Conservation (phyloP, 2,329 filamentous ascomycete species). For the Lojkania enalia region DNA sequence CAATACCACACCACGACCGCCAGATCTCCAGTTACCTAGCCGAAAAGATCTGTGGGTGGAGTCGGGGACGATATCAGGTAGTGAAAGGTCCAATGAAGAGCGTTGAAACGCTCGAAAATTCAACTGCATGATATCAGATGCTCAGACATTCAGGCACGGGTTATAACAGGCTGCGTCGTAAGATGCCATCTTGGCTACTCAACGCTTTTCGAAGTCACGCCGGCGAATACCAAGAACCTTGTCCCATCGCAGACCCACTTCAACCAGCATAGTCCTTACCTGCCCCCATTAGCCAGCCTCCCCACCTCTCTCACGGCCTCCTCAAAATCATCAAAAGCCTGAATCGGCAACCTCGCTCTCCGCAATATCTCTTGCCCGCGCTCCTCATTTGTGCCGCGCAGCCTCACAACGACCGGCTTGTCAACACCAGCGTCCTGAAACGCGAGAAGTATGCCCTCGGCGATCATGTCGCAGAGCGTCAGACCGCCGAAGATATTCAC, state of each 20-base stretch:
- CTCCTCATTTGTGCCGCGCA: conserved; percentile 74
- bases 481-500: conserved; percentile 73
- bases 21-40: not conserved
- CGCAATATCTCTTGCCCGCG: conserved; percentile 70
- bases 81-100: too few relatives aligned
- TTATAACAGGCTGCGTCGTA: too few relatives aligned
- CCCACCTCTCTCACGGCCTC: conserved; percentile 57
- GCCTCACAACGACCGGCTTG: conserved; percentile 72
- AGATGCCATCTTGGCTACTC: too few relatives aligned
- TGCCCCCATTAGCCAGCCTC: conserved; percentile 26
- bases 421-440: conserved; percentile 68
- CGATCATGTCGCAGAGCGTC: conserved; percentile 81
- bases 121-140: too few relatives aligned
- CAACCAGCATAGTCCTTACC: too few relatives aligned
- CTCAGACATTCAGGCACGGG: too few relatives aligned
- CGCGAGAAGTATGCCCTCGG: conserved; percentile 71
- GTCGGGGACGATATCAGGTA: conserved; percentile 69
- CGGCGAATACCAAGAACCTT: too few relatives aligned
- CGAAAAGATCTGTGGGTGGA: conserved; percentile 60
- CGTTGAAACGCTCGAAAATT: too few relatives aligned
- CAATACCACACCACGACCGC: not conserved
- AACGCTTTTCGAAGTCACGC: too few relatives aligned
- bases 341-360: conserved; percentile 67
- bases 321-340: conserved; percentile 75
- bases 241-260: too few relatives aligned